Evolutionary conservation across 2,329 filamentous ascomycete species (phyloP).

Genomic region (Colletotrichum tamarilloi): DNA sequence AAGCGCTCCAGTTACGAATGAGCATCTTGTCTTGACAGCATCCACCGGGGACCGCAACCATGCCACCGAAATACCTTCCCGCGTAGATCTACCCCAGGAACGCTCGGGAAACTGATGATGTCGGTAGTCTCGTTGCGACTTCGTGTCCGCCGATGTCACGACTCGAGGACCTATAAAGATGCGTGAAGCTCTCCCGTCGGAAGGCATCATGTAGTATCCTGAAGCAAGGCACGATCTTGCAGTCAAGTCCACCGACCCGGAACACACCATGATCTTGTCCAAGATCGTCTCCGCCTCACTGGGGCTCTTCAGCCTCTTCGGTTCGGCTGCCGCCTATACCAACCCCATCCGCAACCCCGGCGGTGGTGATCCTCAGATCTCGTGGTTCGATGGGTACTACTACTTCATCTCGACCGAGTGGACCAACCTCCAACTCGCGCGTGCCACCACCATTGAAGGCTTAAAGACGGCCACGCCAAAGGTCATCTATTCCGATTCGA

Average conservation of each 20-base stretch:
- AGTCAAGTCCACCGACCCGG: background rate
- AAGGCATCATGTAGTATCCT: background rate
- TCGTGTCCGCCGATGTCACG: background rate
- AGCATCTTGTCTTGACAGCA: background rate
- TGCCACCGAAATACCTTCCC: background rate
- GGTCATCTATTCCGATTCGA: slow-evolving; percentile 60
- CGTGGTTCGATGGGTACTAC: slow-evolving; percentile 64
- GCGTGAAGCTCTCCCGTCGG: background rate
- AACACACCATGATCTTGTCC: slow-evolving; percentile 7
- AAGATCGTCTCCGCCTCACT: slow-evolving; percentile 19
- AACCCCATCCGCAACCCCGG: slow-evolving; percentile 63
- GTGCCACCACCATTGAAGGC: slow-evolving; percentile 64
- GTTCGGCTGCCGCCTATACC: slow-evolving; percentile 51
- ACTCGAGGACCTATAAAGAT: background rate
- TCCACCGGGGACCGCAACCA: background rate
- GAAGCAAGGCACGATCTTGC: background rate
- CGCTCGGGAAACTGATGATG: background rate
- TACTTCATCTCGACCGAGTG: slow-evolving; percentile 68
- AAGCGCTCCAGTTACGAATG: slow-evolving; percentile 16
- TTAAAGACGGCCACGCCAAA: slow-evolving; percentile 65
- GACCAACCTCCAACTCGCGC: slow-evolving; percentile 64
- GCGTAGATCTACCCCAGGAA: background rate
- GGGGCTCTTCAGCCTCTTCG: slow-evolving; percentile 34
- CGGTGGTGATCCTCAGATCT: slow-evolving; percentile 65
- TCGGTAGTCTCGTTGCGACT: background rate